phyloP scores from a whole-genome alignment of 2,329 filamentous ascomycete genomes.

The Sporothrix mexicana region DNA sequence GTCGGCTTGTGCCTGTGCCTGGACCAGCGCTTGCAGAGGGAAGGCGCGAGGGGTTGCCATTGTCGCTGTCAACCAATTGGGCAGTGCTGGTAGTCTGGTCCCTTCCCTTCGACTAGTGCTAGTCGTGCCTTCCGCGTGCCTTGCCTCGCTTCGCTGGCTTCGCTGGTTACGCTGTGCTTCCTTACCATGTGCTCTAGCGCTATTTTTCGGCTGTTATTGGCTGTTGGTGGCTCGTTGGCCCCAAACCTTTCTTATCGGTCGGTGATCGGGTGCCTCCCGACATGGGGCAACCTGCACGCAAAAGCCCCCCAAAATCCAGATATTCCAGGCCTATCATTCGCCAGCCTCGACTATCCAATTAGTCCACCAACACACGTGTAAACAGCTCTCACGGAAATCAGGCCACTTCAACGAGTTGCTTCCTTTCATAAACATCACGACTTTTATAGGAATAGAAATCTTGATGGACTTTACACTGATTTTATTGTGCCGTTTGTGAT shows the following conservation, averaged over 20 bases:
- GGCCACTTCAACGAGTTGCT: neutral
- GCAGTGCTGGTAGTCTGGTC: neutral
- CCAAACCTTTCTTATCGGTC: neutral
- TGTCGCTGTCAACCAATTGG: neutral
- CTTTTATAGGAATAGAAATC: no score
- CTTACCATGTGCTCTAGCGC: neutral
- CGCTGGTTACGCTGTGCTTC: no score
- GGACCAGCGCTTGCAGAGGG: neutral
- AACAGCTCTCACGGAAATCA: neutral
- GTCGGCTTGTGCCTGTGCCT: slow-evolving; percentile 18
- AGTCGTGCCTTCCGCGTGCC: slow-evolving; percentile 3
- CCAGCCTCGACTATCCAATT: neutral
- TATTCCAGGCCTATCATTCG: slow-evolving; percentile 6
- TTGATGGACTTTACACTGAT: no score
- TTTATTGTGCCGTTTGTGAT: no score
- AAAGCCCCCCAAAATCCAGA: neutral
- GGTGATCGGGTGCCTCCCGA: neutral
- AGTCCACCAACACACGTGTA: neutral
- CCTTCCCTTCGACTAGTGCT: neutral
- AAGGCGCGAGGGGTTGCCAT: neutral
- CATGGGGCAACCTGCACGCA: neutral
- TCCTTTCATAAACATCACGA: neutral
- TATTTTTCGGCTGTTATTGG: neutral
- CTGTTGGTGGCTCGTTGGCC: no score
- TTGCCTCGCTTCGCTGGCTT: neutral